Conservation (phyloP, 2,329 filamentous ascomycete genomes). For the Microdochium nivale region DNA sequence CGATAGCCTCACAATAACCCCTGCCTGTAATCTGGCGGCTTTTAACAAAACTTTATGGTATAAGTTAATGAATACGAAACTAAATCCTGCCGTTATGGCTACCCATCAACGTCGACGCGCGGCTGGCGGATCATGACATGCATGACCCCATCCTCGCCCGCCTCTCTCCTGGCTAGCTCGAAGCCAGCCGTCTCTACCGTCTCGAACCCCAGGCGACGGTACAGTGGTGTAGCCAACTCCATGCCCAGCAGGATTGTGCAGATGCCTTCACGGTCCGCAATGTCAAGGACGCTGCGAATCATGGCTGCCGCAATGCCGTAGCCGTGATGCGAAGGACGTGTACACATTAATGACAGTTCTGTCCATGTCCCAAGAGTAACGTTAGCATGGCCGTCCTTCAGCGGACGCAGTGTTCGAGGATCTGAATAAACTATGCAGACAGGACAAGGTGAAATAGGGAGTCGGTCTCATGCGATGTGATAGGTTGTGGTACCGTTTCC, state of each 20-base stretch:
- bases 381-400: not conserved
- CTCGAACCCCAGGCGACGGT: constrained; percentile 11
- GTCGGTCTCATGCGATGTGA: too few relatives aligned
- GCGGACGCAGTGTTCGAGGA: too few relatives aligned
- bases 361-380: not conserved
- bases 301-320: constrained; percentile 14
- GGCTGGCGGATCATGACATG: constrained; percentile 13
- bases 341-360: not conserved
- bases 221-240: constrained; percentile 11
- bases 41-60: too few relatives aligned
- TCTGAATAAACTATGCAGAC: too few relatives aligned
- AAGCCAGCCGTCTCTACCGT: constrained; percentile 12
- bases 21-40: too few relatives aligned
- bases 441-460: too few relatives aligned
- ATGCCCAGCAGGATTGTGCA: constrained; percentile 13
- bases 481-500: too few relatives aligned
- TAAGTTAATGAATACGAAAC: too few relatives aligned
- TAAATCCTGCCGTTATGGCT: too few relatives aligned
- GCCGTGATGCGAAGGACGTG: constrained; percentile 11
- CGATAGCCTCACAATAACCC: too few relatives aligned
- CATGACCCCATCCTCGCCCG: constrained; percentile 4
- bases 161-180: constrained; percentile 5
- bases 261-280: constrained; percentile 13
- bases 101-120: not conserved
- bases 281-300: constrained; percentile 10